A percentile compares a stretch with the other conserved stretches of the same genome.
Evolutionary conservation across 192 early-diverging fungal species (phyloP).

Genomic region (Linnemannia elongata): DNA sequence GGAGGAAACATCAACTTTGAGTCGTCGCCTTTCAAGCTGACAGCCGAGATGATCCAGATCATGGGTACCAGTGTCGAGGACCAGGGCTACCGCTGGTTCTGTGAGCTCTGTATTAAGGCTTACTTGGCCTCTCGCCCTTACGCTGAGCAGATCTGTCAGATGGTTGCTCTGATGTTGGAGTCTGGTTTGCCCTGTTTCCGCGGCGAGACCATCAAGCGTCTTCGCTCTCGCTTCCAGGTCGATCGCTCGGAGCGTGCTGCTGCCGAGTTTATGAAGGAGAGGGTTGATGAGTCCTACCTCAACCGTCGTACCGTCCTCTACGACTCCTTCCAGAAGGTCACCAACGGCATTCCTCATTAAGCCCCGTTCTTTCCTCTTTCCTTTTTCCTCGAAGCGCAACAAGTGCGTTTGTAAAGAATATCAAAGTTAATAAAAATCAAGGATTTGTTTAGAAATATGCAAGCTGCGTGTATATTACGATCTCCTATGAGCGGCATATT

Average conservation of each 20-base stretch:
- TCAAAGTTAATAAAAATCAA: conserved; percentile 1
- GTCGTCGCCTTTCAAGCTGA: conserved; percentile 97
- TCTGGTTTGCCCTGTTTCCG: conserved; percentile 99
- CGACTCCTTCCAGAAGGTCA: conserved; percentile 86
- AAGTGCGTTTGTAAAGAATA: neutral
- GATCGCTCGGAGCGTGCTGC: conserved; percentile 91
- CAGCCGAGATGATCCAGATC: conserved; percentile 95
- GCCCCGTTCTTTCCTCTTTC: neutral
- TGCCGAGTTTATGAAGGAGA: conserved; percentile 94
- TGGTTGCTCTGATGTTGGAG: conserved; percentile 93
- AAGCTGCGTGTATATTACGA: neutral
- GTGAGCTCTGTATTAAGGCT: conserved; percentile 90
- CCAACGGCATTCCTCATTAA: conserved; percentile 74
- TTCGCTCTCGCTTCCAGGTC: conserved; percentile 89
- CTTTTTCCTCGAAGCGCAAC: neutral
- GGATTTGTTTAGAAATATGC: conserved; percentile 27
- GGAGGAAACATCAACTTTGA: conserved; percentile 95
- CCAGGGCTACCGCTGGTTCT: conserved; percentile 90
- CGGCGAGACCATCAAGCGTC: conserved; percentile 90
- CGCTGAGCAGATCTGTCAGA: conserved; percentile 91
- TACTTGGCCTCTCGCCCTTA: conserved; percentile 93
- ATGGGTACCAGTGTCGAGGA: conserved; percentile 92
- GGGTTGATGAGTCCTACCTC: conserved; percentile 92
- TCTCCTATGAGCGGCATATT: neutral
- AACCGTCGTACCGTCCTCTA: conserved; percentile 91